Evolutionary conservation across 164 flowering plant species (phyloP), one percentile per base, ranked within the genome.

Genomic region (Tetracentron sinense): DNA sequence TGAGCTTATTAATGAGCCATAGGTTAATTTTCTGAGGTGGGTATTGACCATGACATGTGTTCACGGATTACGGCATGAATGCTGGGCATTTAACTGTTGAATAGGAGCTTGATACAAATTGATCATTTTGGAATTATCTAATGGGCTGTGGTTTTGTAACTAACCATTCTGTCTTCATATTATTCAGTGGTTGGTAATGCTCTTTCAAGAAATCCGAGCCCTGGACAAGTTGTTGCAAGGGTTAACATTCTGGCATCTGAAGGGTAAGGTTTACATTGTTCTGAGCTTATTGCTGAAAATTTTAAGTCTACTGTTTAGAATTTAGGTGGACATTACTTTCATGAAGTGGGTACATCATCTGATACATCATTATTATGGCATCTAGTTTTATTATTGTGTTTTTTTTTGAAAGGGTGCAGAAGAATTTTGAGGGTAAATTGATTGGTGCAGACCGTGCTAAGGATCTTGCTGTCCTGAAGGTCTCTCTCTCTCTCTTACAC

Each of bases 391-490:
- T 61, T 15, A 61, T 58, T 68, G 31, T 54, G 42, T 25, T 61
- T 42, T 62, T 60, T 69, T 61, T 46, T 54, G 63, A 64, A 62
- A 90, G 97, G 83, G 81, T 93, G 19, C 97, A 88, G 76, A 93
- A 89, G 82, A 90, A 79, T 72, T 93, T 85, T 74, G 98, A 90
- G 77, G 98, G 94, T 20, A 88, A 63, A 63, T 67, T 93, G 72
- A 51, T 93, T 65, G 98, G 98, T 64, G 98, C 98, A 54, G 97
- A 90, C 68, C 97, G 98, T 57, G 71, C 84, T n/a, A 93, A 90
- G 79, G 97, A 93, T 72, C 92, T 93, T 60, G 97, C 94, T 74
- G 92, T 93, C 31, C 70, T 90, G 74, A 89, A 90, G 96, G 98
- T 90, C 58, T 59, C 11, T 25, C 30, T 17, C 67, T 49, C 4